Conservation (phyloP, 176 grass and related monocot genomes). For the Zea mays region Zm-B73-REFERENCE-NAM-5.0 NC_050098.1:223888001-223888500, state of each 20-base stretch:
- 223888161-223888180: neutral
- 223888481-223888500: too few relatives aligned
- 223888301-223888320: neutral
- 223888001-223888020: conserved; percentile 29
- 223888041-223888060: conserved; percentile 21
- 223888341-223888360: neutral
- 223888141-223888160: conserved; percentile 9
- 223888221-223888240: neutral
- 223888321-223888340: neutral
- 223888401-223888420: too few relatives aligned
- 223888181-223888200: neutral
- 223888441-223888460: too few relatives aligned
- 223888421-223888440: too few relatives aligned
- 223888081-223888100: neutral
- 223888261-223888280: neutral
- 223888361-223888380: neutral
- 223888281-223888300: neutral
- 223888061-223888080: neutral
- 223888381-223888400: too few relatives aligned
- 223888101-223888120: neutral
- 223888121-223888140: conserved; percentile 5
- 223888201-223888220: neutral
- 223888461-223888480: too few relatives aligned
- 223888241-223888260: neutral
- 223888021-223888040: conserved; percentile 10